Evolutionary conservation across 139 green algal species (phyloP).

Genomic region (Picocystis salinarum): DNA sequence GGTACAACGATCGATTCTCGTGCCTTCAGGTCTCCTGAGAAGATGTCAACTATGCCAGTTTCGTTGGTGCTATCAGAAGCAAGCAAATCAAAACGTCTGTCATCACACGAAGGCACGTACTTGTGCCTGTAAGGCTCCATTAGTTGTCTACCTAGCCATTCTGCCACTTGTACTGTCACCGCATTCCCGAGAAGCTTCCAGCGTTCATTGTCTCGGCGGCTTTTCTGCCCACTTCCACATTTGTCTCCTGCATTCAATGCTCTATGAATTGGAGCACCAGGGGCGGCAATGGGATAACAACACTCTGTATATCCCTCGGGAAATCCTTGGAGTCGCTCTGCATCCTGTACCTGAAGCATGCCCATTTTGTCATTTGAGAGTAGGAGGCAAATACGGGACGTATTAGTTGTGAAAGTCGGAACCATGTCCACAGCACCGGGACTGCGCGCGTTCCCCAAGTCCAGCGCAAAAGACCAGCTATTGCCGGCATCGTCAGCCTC

Average conservation of each 20-base stretch:
- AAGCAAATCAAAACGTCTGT: no score
- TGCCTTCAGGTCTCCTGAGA: no score
- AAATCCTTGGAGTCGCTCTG: slow-evolving; percentile 60
- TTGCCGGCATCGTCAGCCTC: no score
- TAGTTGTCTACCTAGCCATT: slow-evolving; percentile 52
- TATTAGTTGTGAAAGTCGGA: slow-evolving; percentile 68
- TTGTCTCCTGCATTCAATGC: no score
- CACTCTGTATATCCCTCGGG: slow-evolving; percentile 35
- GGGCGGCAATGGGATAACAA: slow-evolving; percentile 32
- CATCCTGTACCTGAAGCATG: slow-evolving; percentile 52
- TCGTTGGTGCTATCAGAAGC: no score
- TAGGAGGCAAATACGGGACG: slow-evolving; percentile 56
- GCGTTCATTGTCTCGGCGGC: slow-evolving; percentile 11
- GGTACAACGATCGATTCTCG: slow-evolving; percentile 25
- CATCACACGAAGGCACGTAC: no score
- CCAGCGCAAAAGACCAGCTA: slow-evolving; percentile 37
- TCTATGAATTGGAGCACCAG: slow-evolving; percentile 16
- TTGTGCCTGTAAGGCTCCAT: slow-evolving; percentile 28
- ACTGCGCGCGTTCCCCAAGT: slow-evolving; percentile 60
- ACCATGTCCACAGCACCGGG: slow-evolving; percentile 45
- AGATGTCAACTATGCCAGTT: no score
- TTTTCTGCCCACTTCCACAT: no score
- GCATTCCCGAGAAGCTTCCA: slow-evolving; percentile 63
- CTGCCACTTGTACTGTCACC: slow-evolving; percentile 52
- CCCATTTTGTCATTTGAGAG: slow-evolving; percentile 32